Percentiles rank a stretch among this genome's conserved stretches.
Evolutionary conservation across 2,329 filamentous ascomycete species (phyloP).

Genomic region (Fusarium longipes): DNA sequence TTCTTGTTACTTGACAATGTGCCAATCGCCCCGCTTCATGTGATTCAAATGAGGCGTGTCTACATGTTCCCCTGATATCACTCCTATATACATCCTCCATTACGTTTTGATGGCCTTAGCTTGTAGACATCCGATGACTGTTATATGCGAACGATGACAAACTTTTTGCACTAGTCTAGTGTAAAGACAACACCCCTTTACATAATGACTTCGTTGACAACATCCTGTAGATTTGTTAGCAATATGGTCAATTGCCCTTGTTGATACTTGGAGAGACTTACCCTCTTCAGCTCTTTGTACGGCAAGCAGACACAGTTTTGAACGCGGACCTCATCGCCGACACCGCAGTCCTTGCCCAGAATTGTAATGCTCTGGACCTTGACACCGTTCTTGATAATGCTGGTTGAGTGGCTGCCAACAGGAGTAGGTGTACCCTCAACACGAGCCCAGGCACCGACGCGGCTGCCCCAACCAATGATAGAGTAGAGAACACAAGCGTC

Average conservation of each 20-base stretch:
- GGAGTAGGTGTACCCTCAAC: constrained; percentile 95
- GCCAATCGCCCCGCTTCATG: constrained; percentile 8
- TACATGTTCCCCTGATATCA: constrained; percentile 23
- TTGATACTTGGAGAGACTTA: constrained; percentile 56
- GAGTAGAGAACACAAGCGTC: constrained; percentile 95
- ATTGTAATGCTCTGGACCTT: constrained; percentile 99
- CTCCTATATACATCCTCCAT: constrained; percentile 36
- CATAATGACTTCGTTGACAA: constrained; percentile 92
- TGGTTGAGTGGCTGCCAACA: constrained; percentile 88
- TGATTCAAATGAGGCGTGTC: constrained; percentile 4
- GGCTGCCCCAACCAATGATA: constrained; percentile 97
- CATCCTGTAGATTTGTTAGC: constrained; percentile 71
- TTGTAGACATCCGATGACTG: constrained; percentile 17
- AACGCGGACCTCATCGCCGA: constrained; percentile 93
- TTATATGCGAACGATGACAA: constrained; percentile 13
- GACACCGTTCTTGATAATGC: constrained; percentile 95
- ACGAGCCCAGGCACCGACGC: constrained; percentile 96
- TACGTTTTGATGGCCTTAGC: constrained; percentile 23
- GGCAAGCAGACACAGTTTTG: constrained; percentile 98
- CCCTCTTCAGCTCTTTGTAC: constrained; percentile 97
- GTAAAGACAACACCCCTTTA: constrained; percentile 54
- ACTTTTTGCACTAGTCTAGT: constrained; percentile 30
- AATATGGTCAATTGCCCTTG: neutral
- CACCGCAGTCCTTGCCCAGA: constrained; percentile 92
- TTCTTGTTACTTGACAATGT: constrained; percentile 12